Evolutionary conservation across 176 grass and related monocot species (phyloP).

Genomic region (Dendrocalamus sinicus): DNA sequence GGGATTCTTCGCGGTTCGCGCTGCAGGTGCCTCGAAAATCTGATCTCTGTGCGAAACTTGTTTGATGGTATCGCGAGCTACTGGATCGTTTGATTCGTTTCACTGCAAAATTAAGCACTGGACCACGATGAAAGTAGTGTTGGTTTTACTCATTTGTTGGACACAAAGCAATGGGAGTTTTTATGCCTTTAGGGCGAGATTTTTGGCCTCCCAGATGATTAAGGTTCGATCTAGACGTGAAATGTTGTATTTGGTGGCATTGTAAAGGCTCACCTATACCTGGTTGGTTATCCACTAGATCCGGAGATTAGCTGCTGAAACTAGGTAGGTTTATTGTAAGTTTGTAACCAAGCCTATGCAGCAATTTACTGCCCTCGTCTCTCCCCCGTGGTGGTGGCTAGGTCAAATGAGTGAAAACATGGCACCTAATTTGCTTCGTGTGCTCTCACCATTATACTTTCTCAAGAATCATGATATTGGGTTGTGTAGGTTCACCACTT

Average conservation of each 20-base stretch:
- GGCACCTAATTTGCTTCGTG: background rate
- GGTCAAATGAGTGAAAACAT: background rate
- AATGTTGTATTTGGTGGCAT: conserved; percentile 3
- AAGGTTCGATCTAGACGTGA: conserved; percentile 8
- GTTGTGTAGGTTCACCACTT: background rate
- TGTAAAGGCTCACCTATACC: background rate
- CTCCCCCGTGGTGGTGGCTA: background rate
- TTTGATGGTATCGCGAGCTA: background rate
- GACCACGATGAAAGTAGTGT: background rate
- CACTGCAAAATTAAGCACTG: background rate
- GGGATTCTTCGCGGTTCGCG: conserved; percentile 75
- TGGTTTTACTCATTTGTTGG: background rate
- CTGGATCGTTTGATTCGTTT: background rate
- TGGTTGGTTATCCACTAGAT: conserved; percentile 12
- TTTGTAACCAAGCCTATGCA: background rate
- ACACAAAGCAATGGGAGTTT: background rate
- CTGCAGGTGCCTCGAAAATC: conserved; percentile 68
- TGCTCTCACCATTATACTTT: conserved; percentile 12
- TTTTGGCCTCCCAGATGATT: background rate
- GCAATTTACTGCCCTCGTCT: background rate
- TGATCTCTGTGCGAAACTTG: background rate
- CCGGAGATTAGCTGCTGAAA: background rate
- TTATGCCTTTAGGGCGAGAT: background rate
- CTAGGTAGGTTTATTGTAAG: background rate
- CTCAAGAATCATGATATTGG: background rate